Evolutionary conservation across 176 grass and related monocot species (phyloP).

Genomic region (Carex scoparia): DNA sequence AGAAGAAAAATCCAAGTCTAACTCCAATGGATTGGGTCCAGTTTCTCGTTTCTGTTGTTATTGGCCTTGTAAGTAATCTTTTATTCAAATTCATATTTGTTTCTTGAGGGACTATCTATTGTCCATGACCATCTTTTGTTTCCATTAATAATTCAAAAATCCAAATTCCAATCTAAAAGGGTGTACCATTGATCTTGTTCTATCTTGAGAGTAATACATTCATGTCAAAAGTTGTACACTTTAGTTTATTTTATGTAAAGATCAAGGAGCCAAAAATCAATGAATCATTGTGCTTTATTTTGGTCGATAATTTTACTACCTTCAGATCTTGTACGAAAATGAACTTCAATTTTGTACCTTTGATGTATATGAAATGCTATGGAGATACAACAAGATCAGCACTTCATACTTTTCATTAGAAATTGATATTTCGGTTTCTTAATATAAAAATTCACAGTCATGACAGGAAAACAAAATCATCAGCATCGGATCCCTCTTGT

Average conservation of each 20-base stretch:
- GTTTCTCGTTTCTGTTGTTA: conserved; percentile 86
- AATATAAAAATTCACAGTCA: background rate
- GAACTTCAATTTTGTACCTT: background rate
- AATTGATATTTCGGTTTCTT: background rate
- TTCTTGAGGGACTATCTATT: background rate
- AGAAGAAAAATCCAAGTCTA: conserved; percentile 98
- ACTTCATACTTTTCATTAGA: background rate
- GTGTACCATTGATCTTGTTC: background rate
- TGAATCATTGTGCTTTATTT: background rate
- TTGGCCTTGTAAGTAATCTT: conserved; percentile 85
- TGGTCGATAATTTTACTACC: background rate
- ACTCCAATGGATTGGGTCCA: conserved; percentile 99
- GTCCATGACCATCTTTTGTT: background rate
- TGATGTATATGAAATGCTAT: background rate
- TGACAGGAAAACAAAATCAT: background rate
- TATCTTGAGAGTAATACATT: background rate
- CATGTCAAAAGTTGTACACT: background rate
- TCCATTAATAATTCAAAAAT: background rate
- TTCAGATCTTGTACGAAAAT: background rate
- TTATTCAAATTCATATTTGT: background rate
- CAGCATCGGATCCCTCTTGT: conserved; percentile 12
- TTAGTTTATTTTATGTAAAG: background rate
- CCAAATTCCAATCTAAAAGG: background rate
- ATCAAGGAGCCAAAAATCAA: background rate
- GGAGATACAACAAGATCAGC: background rate